phyloP scores from a whole-genome alignment of 176 grass and related monocot genomes.

The Canna indica region DNA sequence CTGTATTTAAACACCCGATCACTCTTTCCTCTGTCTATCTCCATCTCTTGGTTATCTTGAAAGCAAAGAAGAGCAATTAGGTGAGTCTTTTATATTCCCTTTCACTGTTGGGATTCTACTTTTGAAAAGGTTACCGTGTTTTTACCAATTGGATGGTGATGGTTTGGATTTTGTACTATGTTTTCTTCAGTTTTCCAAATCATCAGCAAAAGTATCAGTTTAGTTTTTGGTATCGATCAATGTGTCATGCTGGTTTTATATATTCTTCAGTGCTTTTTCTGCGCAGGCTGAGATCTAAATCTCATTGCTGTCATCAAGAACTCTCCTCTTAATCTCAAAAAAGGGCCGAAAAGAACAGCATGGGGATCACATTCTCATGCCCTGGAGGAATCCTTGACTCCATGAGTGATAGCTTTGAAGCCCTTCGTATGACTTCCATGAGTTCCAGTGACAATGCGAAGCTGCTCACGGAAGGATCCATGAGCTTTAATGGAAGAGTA shows the following conservation, averaged over 20 bases:
- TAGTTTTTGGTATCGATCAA: no score
- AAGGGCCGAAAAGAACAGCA: no score
- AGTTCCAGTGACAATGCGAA: constrained; percentile 17
- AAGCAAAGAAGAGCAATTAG: not conserved
- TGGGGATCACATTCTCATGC: constrained; percentile 7
- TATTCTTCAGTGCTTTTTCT: not conserved
- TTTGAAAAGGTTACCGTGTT: not conserved
- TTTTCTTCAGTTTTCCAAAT: not conserved
- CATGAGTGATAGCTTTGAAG: not conserved
- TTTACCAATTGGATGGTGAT: no score
- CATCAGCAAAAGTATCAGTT: no score
- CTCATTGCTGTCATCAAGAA: not conserved
- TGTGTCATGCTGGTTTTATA: not conserved
- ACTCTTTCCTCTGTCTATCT: no score
- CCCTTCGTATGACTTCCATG: not conserved
- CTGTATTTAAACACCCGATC: no score
- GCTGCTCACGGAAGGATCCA: constrained; percentile 52
- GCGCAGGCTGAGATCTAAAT: constrained; percentile 12
- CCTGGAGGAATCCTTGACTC: not conserved
- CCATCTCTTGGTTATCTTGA: not conserved
- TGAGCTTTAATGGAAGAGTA: constrained; percentile 60
- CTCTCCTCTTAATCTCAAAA: not conserved
- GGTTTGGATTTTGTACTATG: not conserved
- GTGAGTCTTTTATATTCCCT: not conserved
- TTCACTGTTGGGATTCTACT: not conserved